Evolutionary conservation across 192 early-diverging fungal genomes (phyloP).

Genomic region (Linnemannia elongata): DNA sequence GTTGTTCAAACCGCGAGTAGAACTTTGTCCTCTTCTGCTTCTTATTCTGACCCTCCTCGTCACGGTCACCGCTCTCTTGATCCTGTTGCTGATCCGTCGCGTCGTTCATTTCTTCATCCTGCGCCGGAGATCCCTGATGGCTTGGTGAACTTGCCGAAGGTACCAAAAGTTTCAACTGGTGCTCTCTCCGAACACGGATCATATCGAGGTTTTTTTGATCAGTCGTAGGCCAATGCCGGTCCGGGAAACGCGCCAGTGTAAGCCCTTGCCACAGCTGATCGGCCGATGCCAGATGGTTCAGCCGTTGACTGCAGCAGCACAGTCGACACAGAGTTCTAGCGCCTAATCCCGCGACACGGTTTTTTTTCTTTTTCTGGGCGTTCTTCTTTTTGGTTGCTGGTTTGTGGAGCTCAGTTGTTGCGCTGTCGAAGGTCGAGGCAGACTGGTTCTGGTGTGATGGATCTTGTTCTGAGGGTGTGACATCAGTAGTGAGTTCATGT

Average conservation of each 20-base stretch:
- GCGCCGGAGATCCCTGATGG: background rate
- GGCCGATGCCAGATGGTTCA: slow-evolving; percentile 51
- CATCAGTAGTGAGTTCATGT: background rate
- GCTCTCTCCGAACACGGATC: slow-evolving; percentile 31
- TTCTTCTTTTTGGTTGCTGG: background rate
- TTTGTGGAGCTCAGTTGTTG: background rate
- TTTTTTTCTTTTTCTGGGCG: slow-evolving; percentile 9
- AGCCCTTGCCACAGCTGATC: slow-evolving; percentile 56
- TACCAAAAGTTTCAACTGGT: slow-evolving; percentile 24
- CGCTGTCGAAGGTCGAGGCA: background rate
- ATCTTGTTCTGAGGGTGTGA: background rate
- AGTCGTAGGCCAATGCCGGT: slow-evolving; percentile 50
- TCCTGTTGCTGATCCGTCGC: background rate
- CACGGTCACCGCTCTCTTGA: background rate
- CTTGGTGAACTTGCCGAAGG: background rate
- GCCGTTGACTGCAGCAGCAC: slow-evolving; percentile 42
- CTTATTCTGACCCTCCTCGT: slow-evolving; percentile 1
- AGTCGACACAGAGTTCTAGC: slow-evolving; percentile 37
- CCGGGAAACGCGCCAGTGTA: slow-evolving; percentile 38
- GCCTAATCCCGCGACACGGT: slow-evolving; percentile 22
- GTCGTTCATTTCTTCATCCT: background rate
- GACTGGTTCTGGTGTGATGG: background rate
- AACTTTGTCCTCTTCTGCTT: slow-evolving; percentile 48
- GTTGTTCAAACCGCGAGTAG: slow-evolving; percentile 49
- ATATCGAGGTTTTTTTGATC: slow-evolving; percentile 35